A percentile compares a stretch with the other conserved stretches of the same genome.
Evolutionary conservation across 371 early-diverging fungal genomes (phyloP).

Genomic region (Dinochytrium kinnereticum): DNA sequence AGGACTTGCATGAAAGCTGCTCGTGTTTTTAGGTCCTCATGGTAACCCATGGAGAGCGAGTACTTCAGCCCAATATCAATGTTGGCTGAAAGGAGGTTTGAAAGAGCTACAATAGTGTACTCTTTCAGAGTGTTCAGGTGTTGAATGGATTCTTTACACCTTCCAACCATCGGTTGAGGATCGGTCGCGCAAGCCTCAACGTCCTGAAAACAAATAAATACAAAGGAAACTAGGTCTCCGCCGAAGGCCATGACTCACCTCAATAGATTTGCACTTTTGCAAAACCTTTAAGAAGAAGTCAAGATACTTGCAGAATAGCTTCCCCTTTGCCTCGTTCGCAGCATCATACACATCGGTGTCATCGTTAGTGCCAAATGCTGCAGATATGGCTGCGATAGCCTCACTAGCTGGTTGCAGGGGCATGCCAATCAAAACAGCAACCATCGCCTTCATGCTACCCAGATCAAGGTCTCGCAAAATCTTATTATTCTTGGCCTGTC

Average conservation of each 20-base stretch:
- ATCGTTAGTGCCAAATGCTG: conserved; percentile 1
- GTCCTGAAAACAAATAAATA: neutral
- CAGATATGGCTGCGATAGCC: conserved; percentile 5
- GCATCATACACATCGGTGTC: conserved; percentile 68
- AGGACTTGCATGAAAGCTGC: conserved; percentile 92
- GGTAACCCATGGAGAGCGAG: conserved; percentile 89
- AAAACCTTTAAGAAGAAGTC: conserved; percentile 86
- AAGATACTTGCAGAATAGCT: conserved; percentile 86
- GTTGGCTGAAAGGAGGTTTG: conserved; percentile 88
- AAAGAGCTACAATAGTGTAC: conserved; percentile 84
- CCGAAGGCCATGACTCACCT: conserved; percentile 35
- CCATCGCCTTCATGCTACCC: conserved; percentile 83
- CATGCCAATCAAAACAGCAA: conserved; percentile 76
- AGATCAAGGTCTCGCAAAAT: conserved; percentile 80
- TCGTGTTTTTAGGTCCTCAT: conserved; percentile 86
- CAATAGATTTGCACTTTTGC: conserved; percentile 76
- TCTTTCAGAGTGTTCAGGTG: conserved; percentile 77
- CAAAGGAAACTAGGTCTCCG: neutral
- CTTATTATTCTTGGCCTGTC: conserved; percentile 51
- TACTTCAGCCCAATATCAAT: conserved; percentile 89
- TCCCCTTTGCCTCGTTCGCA: conserved; percentile 71
- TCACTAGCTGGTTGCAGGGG: conserved; percentile 67
- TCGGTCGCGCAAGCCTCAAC: conserved; percentile 22
- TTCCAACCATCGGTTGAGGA: conserved; percentile 43
- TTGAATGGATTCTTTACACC: conserved; percentile 66